phyloP scores from a whole-genome alignment of 495 filamentous ascomycete species.

The Annulohypoxylon maeteangense region DNA sequence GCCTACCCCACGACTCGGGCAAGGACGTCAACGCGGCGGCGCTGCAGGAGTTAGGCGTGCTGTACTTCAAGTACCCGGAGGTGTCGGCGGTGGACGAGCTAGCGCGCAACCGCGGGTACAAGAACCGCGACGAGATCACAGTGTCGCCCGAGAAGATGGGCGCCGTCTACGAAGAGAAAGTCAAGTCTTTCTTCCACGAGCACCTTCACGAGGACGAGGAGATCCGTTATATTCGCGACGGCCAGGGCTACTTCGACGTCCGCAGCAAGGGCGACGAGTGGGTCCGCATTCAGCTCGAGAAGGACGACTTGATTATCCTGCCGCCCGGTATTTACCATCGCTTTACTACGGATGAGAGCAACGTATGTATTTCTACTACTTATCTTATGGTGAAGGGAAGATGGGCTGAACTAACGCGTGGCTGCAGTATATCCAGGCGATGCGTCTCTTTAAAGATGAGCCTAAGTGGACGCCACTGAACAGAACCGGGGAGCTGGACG shows the following conservation, averaged over 20 bases:
- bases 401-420: constrained; percentile 11
- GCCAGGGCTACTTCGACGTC: constrained; percentile 93
- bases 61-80: constrained; percentile 75
- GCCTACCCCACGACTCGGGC: constrained; percentile 87
- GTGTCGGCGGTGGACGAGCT: constrained; percentile 75
- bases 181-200: constrained; percentile 92
- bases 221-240: constrained; percentile 95
- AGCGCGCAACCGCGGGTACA: constrained; percentile 81
- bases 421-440: constrained; percentile 87
- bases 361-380: constrained; percentile 68
- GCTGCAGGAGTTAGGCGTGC: constrained; percentile 78
- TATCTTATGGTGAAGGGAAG: too few relatives aligned
- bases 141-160: constrained; percentile 93
- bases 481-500: constrained; percentile 78
- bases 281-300: constrained; percentile 84
- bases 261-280: constrained; percentile 77
- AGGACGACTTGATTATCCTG: constrained; percentile 80
- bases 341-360: constrained; percentile 90
- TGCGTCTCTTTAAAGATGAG: constrained; percentile 98
- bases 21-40: constrained; percentile 67
- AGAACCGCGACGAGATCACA: constrained; percentile 91
- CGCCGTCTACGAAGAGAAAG: constrained; percentile 85
- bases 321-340: constrained; percentile 98
- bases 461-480: constrained; percentile 98
- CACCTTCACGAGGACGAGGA: constrained; percentile 99